These are phyloP conservation scores for Salpingoeca rosetta DNA, from an alignment of 78 protist species.

Conservation along the genomic window DNA sequence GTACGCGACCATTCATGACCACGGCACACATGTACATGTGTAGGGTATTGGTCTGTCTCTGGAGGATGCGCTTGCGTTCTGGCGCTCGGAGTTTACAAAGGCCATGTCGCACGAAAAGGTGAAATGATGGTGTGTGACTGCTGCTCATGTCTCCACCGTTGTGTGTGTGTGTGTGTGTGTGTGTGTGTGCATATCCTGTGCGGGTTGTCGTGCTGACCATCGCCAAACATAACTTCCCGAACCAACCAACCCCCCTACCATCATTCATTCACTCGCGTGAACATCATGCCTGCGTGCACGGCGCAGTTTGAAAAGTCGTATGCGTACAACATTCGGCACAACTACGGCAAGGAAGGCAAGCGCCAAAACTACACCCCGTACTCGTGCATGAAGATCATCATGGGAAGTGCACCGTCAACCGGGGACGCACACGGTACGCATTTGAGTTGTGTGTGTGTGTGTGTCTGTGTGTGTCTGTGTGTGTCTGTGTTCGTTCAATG, in stretches of 20 bases:
- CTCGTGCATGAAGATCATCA: constrained; percentile 46
- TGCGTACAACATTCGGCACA: constrained; percentile 68
- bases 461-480: not conserved
- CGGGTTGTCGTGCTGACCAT: no score
- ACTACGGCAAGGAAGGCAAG: constrained; percentile 80
- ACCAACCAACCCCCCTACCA: no score
- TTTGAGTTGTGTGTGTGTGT: not conserved
- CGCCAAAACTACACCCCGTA: constrained; percentile 54
- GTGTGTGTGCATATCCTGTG: not conserved
- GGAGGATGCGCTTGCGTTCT: constrained; percentile 72
- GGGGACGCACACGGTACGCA: not conserved
- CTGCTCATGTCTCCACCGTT: not conserved
- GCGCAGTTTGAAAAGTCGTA: constrained; percentile 55
- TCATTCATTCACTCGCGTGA: no score
- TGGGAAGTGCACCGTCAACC: not conserved
- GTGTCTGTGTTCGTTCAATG: not conserved
- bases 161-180: not conserved
- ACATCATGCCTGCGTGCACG: no score
- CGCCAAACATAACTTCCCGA: no score
- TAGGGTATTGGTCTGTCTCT: constrained; percentile 59
- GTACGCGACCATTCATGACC: not conserved
- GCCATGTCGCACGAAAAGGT: constrained; percentile 38
- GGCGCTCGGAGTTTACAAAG: constrained; percentile 55
- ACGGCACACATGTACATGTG: not conserved
- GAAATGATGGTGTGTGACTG: no score